Conservation (phyloP, 2,329 filamentous ascomycete species). For the Colletotrichum australisinense region DNA sequence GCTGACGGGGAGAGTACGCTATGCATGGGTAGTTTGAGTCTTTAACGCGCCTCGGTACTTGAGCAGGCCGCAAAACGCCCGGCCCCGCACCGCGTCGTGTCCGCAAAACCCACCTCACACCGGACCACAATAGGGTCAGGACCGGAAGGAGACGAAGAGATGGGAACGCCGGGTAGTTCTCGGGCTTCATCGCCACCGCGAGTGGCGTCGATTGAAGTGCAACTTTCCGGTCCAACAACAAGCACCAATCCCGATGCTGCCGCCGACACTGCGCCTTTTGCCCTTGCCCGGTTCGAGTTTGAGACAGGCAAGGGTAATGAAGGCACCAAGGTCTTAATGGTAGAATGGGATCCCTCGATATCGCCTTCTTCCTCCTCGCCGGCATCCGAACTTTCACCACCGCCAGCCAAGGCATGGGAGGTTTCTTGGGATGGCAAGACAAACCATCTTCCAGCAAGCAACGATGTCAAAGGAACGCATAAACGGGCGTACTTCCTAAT, state of each 20-base stretch:
- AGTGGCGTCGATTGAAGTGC: slow-evolving; percentile 7
- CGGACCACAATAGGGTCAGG: background rate
- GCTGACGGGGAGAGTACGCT: background rate
- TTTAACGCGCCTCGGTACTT: background rate
- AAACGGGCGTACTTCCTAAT: slow-evolving; percentile 85
- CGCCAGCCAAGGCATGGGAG: slow-evolving; percentile 66
- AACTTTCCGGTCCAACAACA: background rate
- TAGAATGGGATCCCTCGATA: slow-evolving; percentile 77
- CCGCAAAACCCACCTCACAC: background rate
- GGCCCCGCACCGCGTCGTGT: slow-evolving; percentile 6
- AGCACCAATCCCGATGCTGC: slow-evolving; percentile 49
- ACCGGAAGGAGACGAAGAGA: background rate
- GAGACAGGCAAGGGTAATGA: slow-evolving; percentile 81
- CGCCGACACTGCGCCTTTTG: slow-evolving; percentile 56
- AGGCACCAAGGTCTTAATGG: slow-evolving; percentile 92
- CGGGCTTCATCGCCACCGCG: slow-evolving; percentile 3
- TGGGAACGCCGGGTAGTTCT: slow-evolving; percentile 11
- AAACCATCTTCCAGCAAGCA: slow-evolving; percentile 74
- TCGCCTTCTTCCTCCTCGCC: background rate
- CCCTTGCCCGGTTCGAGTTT: slow-evolving; percentile 89
- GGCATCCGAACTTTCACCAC: background rate
- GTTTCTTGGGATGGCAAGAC: slow-evolving; percentile 87
- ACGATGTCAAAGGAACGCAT: slow-evolving; percentile 57
- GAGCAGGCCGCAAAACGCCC: background rate
- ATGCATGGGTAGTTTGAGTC: slow-evolving; percentile 1